Percentiles rank a stretch among this genome's conserved stretches.
phyloP scores from a whole-genome alignment of 1,139 yeast genomes.

The Pichia kudriavzevii region DNA sequence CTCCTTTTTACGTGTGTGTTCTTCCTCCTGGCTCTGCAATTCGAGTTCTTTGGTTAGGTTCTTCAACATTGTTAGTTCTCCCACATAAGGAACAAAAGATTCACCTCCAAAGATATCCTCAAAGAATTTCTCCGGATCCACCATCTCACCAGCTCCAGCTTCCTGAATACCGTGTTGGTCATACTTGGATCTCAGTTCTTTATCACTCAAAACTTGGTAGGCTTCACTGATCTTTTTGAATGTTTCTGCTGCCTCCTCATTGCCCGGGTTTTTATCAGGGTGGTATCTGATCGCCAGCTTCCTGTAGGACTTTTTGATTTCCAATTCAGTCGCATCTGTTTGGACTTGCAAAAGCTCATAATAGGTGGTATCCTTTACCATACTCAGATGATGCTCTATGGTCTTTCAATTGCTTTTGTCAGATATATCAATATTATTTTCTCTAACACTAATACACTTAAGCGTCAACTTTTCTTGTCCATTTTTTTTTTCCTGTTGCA shows the following conservation, averaged over 20 bases:
- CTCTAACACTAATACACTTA: no score
- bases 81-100: conserved; percentile 60
- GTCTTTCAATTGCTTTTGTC: no score
- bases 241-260: conserved; percentile 64
- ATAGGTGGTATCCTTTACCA: conserved; percentile 90
- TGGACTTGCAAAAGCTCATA: conserved; percentile 69
- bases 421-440: no score
- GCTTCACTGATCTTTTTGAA: conserved; percentile 63
- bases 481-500: conserved; percentile 1
- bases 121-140: conserved; percentile 32
- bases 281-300: conserved; percentile 83
- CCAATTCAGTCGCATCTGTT: conserved; percentile 69
- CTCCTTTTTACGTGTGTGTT: conserved; percentile 29
- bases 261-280: conserved; percentile 93
- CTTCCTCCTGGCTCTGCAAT: conserved; percentile 39
- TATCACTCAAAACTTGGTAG: conserved; percentile 76
- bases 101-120: conserved; percentile 70
- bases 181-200: conserved; percentile 61
- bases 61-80: conserved; percentile 80
- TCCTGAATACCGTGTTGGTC: conserved; percentile 76
- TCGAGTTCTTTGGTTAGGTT: conserved; percentile 72
- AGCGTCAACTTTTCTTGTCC: no score
- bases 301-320: conserved; percentile 90
- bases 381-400: no score
- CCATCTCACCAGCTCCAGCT: conserved; percentile 29